Evolutionary conservation across 1,139 yeast species (phyloP), one percentile per base, ranked within the genome.

Genomic region (Candida sp.): DNA sequence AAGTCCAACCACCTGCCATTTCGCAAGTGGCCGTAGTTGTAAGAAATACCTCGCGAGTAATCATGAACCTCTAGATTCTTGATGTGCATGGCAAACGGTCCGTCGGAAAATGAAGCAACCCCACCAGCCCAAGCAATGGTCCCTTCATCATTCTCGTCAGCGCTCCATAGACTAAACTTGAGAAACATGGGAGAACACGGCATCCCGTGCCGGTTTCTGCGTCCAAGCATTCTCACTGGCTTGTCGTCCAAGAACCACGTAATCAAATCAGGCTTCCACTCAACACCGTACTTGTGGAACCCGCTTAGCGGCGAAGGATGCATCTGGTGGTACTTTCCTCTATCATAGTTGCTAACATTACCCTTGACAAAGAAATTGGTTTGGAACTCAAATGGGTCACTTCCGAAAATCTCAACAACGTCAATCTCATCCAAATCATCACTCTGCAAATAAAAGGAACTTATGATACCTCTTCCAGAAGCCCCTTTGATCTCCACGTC

Each of bases 351-450:
- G n/a, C 73, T 59, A 7, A 69, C 65, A 51, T 77, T 73, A 0
- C 83, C 83, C 54, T 77, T 77, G 39, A 75, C 68, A 56, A 78
- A 78, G 62, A 63, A 79, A 59, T 78, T 78, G 23, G 80, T 64
- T 53, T 76, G 80, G 53, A 65, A 69, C 47, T 68, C 67, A 44
- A 56, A 63, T 2, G 61, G 62, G 49, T 70, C 67, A 12, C 75
- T 72, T 3, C 83, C 82, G 57, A 78, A 74, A 32, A 75, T 59
- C 51, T 79, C 83, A 26, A 71, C 74, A 8, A 76, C 59, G 53
- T 78, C 83, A 41, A 79, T 76, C 52, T 78, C 83, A 59, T 79
- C 84, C 51, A 72, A 63, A 57, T 75, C 81, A 53, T 77, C 78
- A 52, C 78, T 71, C 58, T 78, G 83, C 26, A 78, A 58, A 57